Conservation (phyloP, 371 early-diverging fungal species). For the Rhizopus arrhizus region DNA sequence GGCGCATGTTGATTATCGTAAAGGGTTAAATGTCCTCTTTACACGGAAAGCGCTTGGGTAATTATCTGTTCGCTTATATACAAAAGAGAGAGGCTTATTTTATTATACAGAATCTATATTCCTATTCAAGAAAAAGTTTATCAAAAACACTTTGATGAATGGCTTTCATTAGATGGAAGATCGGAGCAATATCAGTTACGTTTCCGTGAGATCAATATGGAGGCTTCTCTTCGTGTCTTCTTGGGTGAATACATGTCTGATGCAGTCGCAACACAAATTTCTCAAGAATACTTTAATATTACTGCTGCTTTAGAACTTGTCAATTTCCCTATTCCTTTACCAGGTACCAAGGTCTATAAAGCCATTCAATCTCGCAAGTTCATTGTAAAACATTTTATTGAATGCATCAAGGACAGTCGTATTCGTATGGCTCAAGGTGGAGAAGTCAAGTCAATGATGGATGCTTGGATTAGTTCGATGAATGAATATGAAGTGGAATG, state of each 20-base stretch:
- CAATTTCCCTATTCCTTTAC: constrained; percentile 59
- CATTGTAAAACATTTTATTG: constrained; percentile 54
- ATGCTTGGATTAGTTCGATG: constrained; percentile 54
- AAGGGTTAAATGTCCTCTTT: constrained; percentile 53
- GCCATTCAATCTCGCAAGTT: constrained; percentile 57
- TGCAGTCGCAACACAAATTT: constrained; percentile 46
- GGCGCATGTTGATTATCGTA: constrained; percentile 52
- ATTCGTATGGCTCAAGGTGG: constrained; percentile 43
- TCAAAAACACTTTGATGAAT: constrained; percentile 46
- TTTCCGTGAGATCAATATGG: constrained; percentile 60
- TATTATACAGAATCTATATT: constrained; percentile 41
- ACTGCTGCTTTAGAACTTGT: constrained; percentile 60
- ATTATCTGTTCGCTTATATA: too few species aligned
- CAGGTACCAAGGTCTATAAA: constrained; percentile 59
- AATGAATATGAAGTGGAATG: constrained; percentile 41
- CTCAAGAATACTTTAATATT: constrained; percentile 54
- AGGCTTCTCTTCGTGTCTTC: constrained; percentile 55
- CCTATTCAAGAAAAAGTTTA: constrained; percentile 55
- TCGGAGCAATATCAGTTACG: constrained; percentile 45
- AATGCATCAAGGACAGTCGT: constrained; percentile 44
- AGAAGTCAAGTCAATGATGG: constrained; percentile 50
- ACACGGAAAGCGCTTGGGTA: constrained; percentile 57
- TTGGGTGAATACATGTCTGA: constrained; percentile 53
- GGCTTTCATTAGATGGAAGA: constrained; percentile 46
- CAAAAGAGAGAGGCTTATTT: neutral